Evolutionary conservation across 1,284 basidiomycete species (phyloP), one percentile per base, ranked within the genome.

Genomic region (Ganoderma lingzhi): DNA sequence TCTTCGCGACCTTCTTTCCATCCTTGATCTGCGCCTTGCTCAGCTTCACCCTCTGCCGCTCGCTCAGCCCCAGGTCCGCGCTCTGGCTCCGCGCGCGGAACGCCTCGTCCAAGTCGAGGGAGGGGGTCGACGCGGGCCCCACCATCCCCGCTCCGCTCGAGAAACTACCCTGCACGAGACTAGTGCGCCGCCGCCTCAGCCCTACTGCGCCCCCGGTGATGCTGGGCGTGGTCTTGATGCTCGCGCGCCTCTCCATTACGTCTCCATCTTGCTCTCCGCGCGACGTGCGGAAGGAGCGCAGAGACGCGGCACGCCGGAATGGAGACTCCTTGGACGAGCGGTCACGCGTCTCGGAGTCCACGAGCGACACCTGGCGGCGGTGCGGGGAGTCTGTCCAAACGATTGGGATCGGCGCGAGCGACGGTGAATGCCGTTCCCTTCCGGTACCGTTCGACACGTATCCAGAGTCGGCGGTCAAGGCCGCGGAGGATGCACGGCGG

Each of bases 111-210:
- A 78, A 70, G 62, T 84, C 82, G 5, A 78, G 70, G 28, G 77
- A 77, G 1, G 80, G 78, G 3, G 75, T 75, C 5, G 83, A 74
- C 17, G 75, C 76, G 2, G 84, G 83, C 3, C 84, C 83, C 5
- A 83, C 82, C 0, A 82, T 84, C 2, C 84, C 86, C 14, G 87
- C 84, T 0, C 87, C 87, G 48, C 81, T 81, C 19, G 83, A 83
- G 73, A 88, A 88, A 23, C 84, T 82, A 32, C 84, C 84, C 2
- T 84, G 85, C 23, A 80, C 74, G 71, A 65, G 75, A 73, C 68
- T 81, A 71, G 64, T 80, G 78, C 83, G 80, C 19, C 74, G 67
- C 67, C 67, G 45, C 71, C 78, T 78, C 35, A 78, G 80, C 70
- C 83, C 81, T n/a, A 5, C 28, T 10, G 76, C 68, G 28, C 19